Evolutionary conservation across 2,329 filamentous ascomycete species (phyloP), one percentile per base, ranked within the genome.

Genomic region (Verticillium nubilum): DNA sequence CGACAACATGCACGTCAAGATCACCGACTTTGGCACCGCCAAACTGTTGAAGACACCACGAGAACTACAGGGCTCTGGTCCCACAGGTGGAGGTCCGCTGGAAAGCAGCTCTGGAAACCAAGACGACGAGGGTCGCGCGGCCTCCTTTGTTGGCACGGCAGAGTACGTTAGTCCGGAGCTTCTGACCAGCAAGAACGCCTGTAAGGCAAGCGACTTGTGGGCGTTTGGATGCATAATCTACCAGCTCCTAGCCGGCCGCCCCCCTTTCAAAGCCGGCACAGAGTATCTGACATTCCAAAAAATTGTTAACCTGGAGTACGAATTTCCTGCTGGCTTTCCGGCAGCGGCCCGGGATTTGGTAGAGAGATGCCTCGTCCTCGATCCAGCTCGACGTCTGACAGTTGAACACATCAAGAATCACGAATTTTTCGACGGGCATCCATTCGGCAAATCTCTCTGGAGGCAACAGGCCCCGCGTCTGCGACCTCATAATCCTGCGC

Each of bases 261-360:
- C 95, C 5, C 95, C 95, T 0, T 99, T 99, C 80, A 99, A 99
- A 73, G 95, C 90, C 47, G 90, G 84, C 15, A 97, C 96, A 66
- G 95, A 99, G 72, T 99, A 98, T 69, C 83, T 95, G 70, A 99
- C 95, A 0, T 99, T 99, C 70, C 95, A 99, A 73, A 99, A 98
- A 75, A 99, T 99, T 70, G 91, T 99, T 58, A 89, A 85, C 31
- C 80, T 99, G 52, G 94, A 99, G 58, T 99, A 98, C 71, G 89
- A 94, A 53, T 99, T 98, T 64, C 95, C 95, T 0, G 76, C 85
- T 28, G 92, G 92, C 1, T 99, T 99, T 67, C 95, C 95, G 2
- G 79, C 87, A 5, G 85, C 92, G 1, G 95, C 95, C 23, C 87
- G 88, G 61, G 95, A 99, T 73, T 80, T 99, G 17, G 88, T 99